phyloP scores from a whole-genome alignment of 495 filamentous ascomycete species.

The Penicillium pulvis region DNA sequence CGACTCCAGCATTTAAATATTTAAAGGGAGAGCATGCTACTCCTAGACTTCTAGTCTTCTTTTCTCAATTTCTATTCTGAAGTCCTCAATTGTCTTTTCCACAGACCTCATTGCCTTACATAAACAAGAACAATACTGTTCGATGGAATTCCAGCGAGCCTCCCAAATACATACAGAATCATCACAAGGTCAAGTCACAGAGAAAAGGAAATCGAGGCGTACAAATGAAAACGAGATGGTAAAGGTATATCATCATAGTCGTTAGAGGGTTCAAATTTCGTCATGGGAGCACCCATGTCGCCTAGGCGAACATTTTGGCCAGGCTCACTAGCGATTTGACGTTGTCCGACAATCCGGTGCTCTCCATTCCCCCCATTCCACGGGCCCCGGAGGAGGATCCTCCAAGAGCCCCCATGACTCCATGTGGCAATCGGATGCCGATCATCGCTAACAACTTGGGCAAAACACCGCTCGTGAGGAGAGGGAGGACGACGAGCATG shows the following conservation, averaged over 20 bases:
- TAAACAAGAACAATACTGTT: background rate
- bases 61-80: background rate
- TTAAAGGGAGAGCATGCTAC: slow-evolving; percentile 1
- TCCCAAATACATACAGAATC: slow-evolving; percentile 8
- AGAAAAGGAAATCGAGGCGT: slow-evolving; percentile 1
- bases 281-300: background rate
- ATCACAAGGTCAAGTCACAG: slow-evolving; percentile 5
- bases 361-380: slow-evolving; percentile 29
- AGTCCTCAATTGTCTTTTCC: background rate
- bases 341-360: slow-evolving; percentile 41
- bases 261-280: slow-evolving; percentile 10
- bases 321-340: slow-evolving; percentile 56
- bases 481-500: slow-evolving; percentile 80
- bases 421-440: slow-evolving; percentile 69
- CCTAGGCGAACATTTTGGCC: slow-evolving; percentile 65
- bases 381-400: slow-evolving; percentile 39
- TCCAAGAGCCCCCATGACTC: slow-evolving; percentile 57
- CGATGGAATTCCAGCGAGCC: slow-evolving; percentile 18
- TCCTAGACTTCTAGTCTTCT: background rate
- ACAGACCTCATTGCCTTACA: background rate
- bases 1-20: slow-evolving; percentile 15
- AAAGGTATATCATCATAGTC: slow-evolving; percentile 23
- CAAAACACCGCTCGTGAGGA: slow-evolving; percentile 79
- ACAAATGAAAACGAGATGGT: slow-evolving; percentile 4
- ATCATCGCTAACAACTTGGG: slow-evolving; percentile 70